Conservation (phyloP, 2,329 filamentous ascomycete species). For the Colletotrichum graminicola region DNA sequence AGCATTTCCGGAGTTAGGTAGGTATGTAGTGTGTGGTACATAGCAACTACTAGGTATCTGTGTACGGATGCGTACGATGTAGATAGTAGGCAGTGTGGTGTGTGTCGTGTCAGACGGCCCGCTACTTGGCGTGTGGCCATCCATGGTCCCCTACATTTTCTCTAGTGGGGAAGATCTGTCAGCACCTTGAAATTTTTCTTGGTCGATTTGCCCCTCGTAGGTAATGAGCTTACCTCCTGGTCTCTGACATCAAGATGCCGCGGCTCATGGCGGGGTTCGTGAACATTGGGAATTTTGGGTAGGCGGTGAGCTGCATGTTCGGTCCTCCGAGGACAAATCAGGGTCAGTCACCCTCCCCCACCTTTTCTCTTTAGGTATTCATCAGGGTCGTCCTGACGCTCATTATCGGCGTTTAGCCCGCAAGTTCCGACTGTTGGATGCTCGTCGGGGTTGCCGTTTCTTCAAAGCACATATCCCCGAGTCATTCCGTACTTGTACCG, state of each 20-base stretch:
- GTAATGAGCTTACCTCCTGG: too few relatives aligned
- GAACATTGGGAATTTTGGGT: slow-evolving; percentile 3
- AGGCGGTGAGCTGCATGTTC: slow-evolving; percentile 3
- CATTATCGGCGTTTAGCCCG: slow-evolving; percentile 1
- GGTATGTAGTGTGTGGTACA: too few relatives aligned
- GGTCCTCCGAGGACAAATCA: background rate
- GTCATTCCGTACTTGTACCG: slow-evolving; percentile 19
- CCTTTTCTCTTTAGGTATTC: background rate
- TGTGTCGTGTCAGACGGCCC: background rate
- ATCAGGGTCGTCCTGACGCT: background rate
- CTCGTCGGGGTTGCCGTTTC: background rate
- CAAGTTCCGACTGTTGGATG: background rate
- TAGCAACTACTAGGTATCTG: too few relatives aligned
- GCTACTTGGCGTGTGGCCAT: background rate
- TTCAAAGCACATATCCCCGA: slow-evolving; percentile 22
- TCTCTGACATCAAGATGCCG: slow-evolving; percentile 36
- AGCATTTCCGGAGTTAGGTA: slow-evolving; percentile 15
- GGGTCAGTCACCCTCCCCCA: background rate
- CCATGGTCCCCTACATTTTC: background rate
- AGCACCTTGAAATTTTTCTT: slow-evolving; percentile 8
- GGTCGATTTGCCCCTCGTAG: slow-evolving; percentile 23
- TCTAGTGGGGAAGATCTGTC: background rate
- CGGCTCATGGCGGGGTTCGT: slow-evolving; percentile 26
- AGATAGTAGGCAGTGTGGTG: too few relatives aligned
- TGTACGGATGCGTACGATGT: too few relatives aligned